Conservation (phyloP, 2,329 filamentous ascomycete species). For the Xylaria sp. region DNA sequence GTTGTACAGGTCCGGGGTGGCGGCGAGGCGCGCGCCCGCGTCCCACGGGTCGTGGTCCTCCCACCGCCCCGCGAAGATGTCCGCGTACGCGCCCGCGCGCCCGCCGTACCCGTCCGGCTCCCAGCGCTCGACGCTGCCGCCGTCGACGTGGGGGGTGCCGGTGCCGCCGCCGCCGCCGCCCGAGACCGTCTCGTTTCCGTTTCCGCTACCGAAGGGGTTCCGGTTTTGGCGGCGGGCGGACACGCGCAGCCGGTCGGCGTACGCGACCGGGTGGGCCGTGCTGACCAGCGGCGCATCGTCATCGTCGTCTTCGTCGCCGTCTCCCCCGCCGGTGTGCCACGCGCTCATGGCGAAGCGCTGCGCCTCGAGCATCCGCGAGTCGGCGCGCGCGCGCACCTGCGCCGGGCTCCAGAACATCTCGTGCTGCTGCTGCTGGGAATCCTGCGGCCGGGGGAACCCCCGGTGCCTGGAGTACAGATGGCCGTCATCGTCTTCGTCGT, state of each 20-base stretch:
- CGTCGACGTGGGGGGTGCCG: conserved; percentile 76
- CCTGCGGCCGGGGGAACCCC: conserved; percentile 63
- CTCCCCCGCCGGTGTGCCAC: conserved; percentile 54
- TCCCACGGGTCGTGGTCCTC: conserved; percentile 84
- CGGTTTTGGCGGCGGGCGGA: too few relatives aligned
- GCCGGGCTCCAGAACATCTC: conserved; percentile 75
- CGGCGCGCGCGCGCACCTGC: conserved; percentile 67
- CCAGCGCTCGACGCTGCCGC: conserved; percentile 77
- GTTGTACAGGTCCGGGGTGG: conserved; percentile 76
- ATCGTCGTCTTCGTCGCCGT: conserved; percentile 33
- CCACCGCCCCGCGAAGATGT: conserved; percentile 76
- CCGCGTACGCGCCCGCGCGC: conserved; percentile 67
- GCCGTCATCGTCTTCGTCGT: too few relatives aligned
- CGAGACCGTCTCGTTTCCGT: conserved; percentile 67
- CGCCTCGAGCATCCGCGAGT: conserved; percentile 63
- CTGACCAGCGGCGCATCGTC: conserved; percentile 53
- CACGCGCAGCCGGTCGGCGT: conserved; percentile 73
- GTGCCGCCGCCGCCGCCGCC: too few relatives aligned
- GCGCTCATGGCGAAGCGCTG: conserved; percentile 66
- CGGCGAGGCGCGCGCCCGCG: conserved; percentile 66
- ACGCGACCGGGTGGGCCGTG: conserved; percentile 60
- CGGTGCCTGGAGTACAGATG: conserved; percentile 57
- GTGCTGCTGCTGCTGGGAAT: conserved; percentile 71
- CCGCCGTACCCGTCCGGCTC: conserved; percentile 72
- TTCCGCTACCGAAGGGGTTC: too few relatives aligned